Evolutionary conservation across 768 basidiomycete genomes (phyloP).

Genomic region (Mycena kentingensis): DNA sequence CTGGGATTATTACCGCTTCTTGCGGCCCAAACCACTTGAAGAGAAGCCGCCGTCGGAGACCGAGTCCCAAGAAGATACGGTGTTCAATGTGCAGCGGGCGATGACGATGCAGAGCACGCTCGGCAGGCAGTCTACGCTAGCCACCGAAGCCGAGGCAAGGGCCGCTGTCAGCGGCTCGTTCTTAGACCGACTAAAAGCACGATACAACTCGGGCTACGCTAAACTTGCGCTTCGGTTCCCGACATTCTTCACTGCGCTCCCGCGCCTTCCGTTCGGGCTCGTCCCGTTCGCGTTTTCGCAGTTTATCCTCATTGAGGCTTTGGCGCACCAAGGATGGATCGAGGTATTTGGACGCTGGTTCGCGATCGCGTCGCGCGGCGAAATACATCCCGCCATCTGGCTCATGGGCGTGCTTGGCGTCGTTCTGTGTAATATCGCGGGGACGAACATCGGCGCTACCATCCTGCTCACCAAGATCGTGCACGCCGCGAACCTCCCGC

Average conservation of each 20-base stretch:
- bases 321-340: conserved; percentile 86
- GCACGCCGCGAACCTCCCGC: conserved; percentile 46
- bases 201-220: conserved; percentile 4
- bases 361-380: conserved; percentile 40
- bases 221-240: conserved; percentile 57
- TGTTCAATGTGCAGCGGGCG: conserved; percentile 23
- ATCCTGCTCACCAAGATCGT: conserved; percentile 88
- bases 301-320: conserved; percentile 89
- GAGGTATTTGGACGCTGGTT: conserved; percentile 76
- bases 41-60: conserved; percentile 17
- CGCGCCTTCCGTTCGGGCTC: conserved; percentile 76
- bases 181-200: not conserved
- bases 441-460: conserved; percentile 90
- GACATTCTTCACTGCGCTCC: conserved; percentile 63
- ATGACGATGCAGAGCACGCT: conserved; percentile 55
- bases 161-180: not conserved
- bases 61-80: conserved; percentile 21
- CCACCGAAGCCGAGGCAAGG: conserved; percentile 1
- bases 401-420: conserved; percentile 73
- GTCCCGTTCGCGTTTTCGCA: conserved; percentile 92
- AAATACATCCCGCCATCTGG: conserved; percentile 58
- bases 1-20: conserved; percentile 55
- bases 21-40: conserved; percentile 21
- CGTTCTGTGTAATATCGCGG: conserved; percentile 77
- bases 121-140: conserved; percentile 68